Evolutionary conservation across 1,284 basidiomycete genomes (phyloP), one percentile per base, ranked within the genome.

Genomic region (Irpex rosettiformis): DNA sequence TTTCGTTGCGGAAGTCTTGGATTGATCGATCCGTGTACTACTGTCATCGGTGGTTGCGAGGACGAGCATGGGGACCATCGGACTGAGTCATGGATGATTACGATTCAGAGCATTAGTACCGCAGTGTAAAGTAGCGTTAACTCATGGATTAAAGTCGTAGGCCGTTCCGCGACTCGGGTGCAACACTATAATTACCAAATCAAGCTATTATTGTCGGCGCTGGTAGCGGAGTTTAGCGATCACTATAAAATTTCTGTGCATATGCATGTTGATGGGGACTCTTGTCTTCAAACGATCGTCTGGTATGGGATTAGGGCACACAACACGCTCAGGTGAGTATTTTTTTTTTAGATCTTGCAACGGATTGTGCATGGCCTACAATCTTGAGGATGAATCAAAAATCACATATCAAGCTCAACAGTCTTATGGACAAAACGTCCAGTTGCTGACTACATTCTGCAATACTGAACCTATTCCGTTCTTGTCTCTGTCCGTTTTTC

Each of bases 381-480:
- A 27, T 13, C 48, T n/a, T 4, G 27, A 64, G 65, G 68, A 69
- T 69, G 67, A 69, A 52, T 47, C 7, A 22, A 57, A 62, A 55
- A 65, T 65, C 66, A 67, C 62, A 66, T 62, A 67, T 67, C 68
- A 69, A 69, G 68, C 68, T 69, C 68, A 69, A 69, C 68, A 69
- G 67, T 69, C 68, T 67, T 54, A 69, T 67, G 68, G 66, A 62
- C 53, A 55, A 43, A 52, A 13, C 43, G 60, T 66, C 66, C 69
- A 67, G 56, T 30, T 68, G 69, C 65, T 66, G 69, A 69, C 62
- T 54, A 53, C 52, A 65, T 70, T 69, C 68, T 70, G 69, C 69
- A 70, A 70, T 70, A 64, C 69, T 70, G 69, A 70, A 47, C 7
- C 10, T 29, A n/a, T 57, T 57, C 27, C 11, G 33, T 18, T 45